Conservation (phyloP, 2,329 filamentous ascomycete genomes). For the Diplodia mutila region DNA sequence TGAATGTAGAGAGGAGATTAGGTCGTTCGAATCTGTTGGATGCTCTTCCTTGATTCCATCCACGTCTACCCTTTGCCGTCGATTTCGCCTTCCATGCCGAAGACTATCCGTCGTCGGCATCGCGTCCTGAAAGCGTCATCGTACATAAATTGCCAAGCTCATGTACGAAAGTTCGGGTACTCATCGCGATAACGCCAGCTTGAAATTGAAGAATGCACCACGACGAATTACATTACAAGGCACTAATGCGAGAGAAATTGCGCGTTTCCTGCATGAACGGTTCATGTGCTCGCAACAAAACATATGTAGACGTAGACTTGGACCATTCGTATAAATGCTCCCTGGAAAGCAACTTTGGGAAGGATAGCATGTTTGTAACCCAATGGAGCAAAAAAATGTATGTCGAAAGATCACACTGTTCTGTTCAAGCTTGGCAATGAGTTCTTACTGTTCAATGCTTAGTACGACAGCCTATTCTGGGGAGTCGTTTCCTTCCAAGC, state of each 20-base stretch:
- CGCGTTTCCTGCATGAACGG: too few species aligned
- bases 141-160: background rate
- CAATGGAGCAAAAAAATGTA: background rate
- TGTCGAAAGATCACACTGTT: background rate
- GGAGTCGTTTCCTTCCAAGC: conserved; percentile 32
- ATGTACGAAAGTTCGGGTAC: background rate
- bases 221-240: too few species aligned
- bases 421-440: conserved; percentile 37
- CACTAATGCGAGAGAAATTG: too few species aligned
- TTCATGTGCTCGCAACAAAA: background rate
- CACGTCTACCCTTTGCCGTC: background rate
- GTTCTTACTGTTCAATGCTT: conserved; percentile 53
- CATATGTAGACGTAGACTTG: background rate
- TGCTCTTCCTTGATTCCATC: background rate
- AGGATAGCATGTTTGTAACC: background rate
- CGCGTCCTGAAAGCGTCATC: background rate
- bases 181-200: too few species aligned
- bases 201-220: too few species aligned
- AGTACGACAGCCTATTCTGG: background rate
- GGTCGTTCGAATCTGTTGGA: background rate
- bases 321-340: background rate
- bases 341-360: background rate
- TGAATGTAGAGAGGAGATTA: background rate
- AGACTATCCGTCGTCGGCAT: background rate
- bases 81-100: background rate